Evolutionary conservation across 177 flowering plant species (phyloP).

Genomic region (Vitis hybrid): DNA sequence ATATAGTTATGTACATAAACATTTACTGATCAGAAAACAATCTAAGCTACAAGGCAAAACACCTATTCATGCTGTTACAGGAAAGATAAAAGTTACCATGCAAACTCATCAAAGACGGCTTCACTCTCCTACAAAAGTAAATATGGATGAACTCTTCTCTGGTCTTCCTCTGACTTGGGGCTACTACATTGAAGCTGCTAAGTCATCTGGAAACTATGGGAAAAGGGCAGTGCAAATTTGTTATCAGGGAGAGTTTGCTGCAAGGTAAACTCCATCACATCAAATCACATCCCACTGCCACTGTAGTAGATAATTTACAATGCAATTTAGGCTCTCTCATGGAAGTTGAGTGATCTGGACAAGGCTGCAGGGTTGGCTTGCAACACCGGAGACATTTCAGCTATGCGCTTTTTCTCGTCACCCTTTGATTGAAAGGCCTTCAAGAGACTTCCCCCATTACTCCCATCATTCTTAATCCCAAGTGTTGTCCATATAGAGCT

Average conservation of each 20-base stretch:
- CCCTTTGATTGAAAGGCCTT: conserved; percentile 27
- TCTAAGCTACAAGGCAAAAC: not conserved
- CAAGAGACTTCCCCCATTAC: conserved; percentile 22
- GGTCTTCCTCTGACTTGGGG: no score
- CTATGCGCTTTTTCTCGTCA: conserved; percentile 4
- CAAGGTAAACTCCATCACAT: not conserved
- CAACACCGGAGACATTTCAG: conserved; percentile 22
- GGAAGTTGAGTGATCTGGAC: conserved; percentile 42
- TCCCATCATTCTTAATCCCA: conserved; percentile 29
- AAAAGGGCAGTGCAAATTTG: not conserved
- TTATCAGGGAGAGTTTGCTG: not conserved
- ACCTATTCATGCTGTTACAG: not conserved
- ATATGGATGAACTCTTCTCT: not conserved
- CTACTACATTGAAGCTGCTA: no score
- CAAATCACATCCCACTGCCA: not conserved
- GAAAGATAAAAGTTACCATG: not conserved
- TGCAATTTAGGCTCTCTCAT: conserved; percentile 20
- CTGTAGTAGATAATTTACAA: not conserved
- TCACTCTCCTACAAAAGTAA: not conserved
- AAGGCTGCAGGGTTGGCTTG: conserved; percentile 53
- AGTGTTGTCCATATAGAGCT: conserved; percentile 46
- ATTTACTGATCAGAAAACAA: not conserved
- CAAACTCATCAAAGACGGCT: not conserved
- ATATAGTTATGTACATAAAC: conserved; percentile 5
- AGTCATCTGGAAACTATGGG: no score